Conservation (phyloP, 2,329 filamentous ascomycete species). For the Arthrinium puccinioides region DNA sequence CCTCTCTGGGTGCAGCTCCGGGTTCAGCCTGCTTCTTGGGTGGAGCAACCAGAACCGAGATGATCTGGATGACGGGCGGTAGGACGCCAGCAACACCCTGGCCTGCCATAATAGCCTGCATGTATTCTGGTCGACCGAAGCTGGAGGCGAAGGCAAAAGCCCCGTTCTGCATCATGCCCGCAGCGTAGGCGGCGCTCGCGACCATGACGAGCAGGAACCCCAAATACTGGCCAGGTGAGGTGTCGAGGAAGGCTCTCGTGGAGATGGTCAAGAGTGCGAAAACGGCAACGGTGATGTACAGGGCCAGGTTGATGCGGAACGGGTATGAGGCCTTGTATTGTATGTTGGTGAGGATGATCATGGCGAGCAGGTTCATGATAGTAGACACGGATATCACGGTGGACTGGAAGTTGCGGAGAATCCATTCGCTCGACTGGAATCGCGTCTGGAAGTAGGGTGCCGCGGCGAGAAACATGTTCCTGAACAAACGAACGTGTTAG, state of each 20-base stretch:
- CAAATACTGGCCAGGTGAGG: constrained; percentile 63
- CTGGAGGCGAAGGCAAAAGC: constrained; percentile 85
- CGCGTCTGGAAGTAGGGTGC: constrained; percentile 87
- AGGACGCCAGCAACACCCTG: constrained; percentile 89
- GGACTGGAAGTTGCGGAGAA: constrained; percentile 79
- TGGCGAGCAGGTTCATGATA: constrained; percentile 68
- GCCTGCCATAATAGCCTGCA: constrained; percentile 91
- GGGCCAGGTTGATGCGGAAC: constrained; percentile 70
- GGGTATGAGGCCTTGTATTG: constrained; percentile 84
- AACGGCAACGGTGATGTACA: constrained; percentile 68
- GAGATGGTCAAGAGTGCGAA: constrained; percentile 77
- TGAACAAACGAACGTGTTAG: constrained; percentile 23
- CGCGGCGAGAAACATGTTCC: constrained; percentile 98
- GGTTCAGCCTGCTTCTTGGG: constrained; percentile 25
- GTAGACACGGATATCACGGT: constrained; percentile 84
- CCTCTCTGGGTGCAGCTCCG: constrained; percentile 13
- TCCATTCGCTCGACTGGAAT: constrained; percentile 63
- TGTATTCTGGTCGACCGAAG: constrained; percentile 82
- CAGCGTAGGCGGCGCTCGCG: constrained; percentile 68
- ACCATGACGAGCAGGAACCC: constrained; percentile 78
- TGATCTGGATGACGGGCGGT: constrained; percentile 74
- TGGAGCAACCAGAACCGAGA: constrained; percentile 63
- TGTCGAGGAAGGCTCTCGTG: constrained; percentile 59
- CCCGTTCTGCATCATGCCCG: constrained; percentile 86
- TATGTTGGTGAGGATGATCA: constrained; percentile 70